Conservation (phyloP, 2,329 filamentous ascomycete species). For the Cercospora nicotianae region DNA sequence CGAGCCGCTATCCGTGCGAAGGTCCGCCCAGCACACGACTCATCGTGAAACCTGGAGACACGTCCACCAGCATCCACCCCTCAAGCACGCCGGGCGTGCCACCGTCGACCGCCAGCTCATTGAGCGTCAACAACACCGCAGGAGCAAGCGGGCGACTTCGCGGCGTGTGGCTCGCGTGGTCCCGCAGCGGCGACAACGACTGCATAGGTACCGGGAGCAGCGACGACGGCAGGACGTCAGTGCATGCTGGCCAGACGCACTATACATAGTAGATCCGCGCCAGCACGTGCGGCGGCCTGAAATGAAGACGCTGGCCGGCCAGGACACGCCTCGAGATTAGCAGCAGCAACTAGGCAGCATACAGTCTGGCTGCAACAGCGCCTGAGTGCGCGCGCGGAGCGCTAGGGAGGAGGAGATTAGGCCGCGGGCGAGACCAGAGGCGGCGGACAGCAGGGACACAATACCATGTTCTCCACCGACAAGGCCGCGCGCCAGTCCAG, state of each 20-base stretch:
- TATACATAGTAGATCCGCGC: slow-evolving; percentile 4
- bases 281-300: slow-evolving; percentile 5
- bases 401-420: slow-evolving; percentile 17
- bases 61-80: not conserved
- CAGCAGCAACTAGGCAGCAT: not conserved
- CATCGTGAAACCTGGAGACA: slow-evolving; percentile 14
- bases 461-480: slow-evolving; percentile 47
- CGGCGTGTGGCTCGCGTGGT: not conserved
- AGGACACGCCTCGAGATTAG: not conserved
- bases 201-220: not conserved
- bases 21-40: slow-evolving; percentile 8
- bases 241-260: slow-evolving; percentile 1
- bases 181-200: not conserved
- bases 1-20: slow-evolving; percentile 4
- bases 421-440: not conserved
- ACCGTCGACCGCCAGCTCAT: not conserved
- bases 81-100: not conserved
- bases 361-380: slow-evolving; percentile 12
- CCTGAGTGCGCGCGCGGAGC: slow-evolving; percentile 21
- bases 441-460: slow-evolving; percentile 1
- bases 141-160: not conserved
- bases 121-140: not conserved
- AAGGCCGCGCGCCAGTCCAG: slow-evolving; percentile 83
- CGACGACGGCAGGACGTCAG: not conserved
- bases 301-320: not conserved